phyloP scores from a whole-genome alignment of 2,329 filamentous ascomycete species.

The Colletotrichum musicola region DNA sequence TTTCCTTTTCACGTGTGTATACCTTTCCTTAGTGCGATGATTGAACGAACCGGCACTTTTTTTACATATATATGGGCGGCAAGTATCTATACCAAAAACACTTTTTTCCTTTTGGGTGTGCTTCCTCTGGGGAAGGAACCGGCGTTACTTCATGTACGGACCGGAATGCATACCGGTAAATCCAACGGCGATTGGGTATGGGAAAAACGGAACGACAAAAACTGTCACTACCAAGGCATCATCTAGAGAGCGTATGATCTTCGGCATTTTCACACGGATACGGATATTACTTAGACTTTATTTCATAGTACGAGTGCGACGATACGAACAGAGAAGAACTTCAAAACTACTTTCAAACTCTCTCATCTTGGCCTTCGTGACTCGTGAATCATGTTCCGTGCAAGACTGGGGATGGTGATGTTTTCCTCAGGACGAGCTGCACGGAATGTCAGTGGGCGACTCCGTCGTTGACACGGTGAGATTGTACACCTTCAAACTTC shows the following conservation, averaged over 20 bases:
- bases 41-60: slow-evolving; percentile 22
- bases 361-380: background rate
- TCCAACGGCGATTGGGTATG: slow-evolving; percentile 17
- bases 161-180: slow-evolving; percentile 1
- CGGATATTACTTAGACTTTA: background rate
- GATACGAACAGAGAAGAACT: background rate
- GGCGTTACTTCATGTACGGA: slow-evolving; percentile 11
- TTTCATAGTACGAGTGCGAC: background rate
- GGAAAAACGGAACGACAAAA: slow-evolving; percentile 1
- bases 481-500: slow-evolving; percentile 28
- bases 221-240: slow-evolving; percentile 20
- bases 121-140: background rate
- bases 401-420: background rate
- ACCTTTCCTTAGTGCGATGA: slow-evolving; percentile 20
- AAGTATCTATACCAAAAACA: slow-evolving; percentile 4
- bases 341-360: background rate
- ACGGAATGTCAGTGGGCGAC: slow-evolving; percentile 25
- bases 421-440: background rate
- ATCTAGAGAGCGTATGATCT: background rate
- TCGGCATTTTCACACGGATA: slow-evolving; percentile 16
- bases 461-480: slow-evolving; percentile 26
- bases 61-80: slow-evolving; percentile 15
- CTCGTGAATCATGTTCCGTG: background rate
- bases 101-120: background rate
- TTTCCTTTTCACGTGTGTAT: slow-evolving; percentile 3